Evolutionary conservation across 2,329 filamentous ascomycete genomes (phyloP), one percentile per base, ranked within the genome.

Genomic region (Metarhizium brunneum): DNA sequence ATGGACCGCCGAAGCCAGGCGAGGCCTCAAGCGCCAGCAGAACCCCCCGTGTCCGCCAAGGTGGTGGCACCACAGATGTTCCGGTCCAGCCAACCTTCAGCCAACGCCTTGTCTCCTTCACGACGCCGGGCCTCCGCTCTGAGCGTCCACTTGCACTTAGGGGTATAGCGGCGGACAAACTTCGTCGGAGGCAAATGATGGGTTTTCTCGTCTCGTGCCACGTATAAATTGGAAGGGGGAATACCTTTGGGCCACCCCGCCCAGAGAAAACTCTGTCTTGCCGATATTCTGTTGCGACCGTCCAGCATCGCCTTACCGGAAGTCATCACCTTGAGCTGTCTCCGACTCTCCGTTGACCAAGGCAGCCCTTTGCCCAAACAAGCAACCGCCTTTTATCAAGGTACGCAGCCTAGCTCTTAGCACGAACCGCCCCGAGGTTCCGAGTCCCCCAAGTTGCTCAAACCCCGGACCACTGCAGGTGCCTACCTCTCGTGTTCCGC

Each of bases 121-220:
- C 54, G 48, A 56, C 58, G 53, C 52, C 54, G 51, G 47, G 51
- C 57, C 57, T 56, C 53, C 57, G 54, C 50, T 56, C 35, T 55
- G 58, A 74, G 73, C 70, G 68, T 73, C 68, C 68, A 80, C 76
- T 76, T 80, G 77, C 77, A 77, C 77, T 80, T 80, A 80, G 75
- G 75, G 77, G 78, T 75, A 75, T 79, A 80, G 77, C 68, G 64
- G 62, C 61, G 57, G 54, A 45, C 55, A 58, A 55, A 47, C 54
- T 49, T 56, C 35, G 56, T 57, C 56, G 43, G 50, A 49, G 35
- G 30, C 43, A 7, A 40, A 54, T 14, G 38, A 38, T 55, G 52
- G 42, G 50, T 56, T 54, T 55, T 51, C 35, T 56, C 45, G 35
- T 50, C 52, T 47, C 18, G 47, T 48, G 51, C 48, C 52, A 53